Evolutionary conservation across 441 rosid species (phyloP), one percentile per base, ranked within the genome.

Genomic region (Hura crepitans): DNA sequence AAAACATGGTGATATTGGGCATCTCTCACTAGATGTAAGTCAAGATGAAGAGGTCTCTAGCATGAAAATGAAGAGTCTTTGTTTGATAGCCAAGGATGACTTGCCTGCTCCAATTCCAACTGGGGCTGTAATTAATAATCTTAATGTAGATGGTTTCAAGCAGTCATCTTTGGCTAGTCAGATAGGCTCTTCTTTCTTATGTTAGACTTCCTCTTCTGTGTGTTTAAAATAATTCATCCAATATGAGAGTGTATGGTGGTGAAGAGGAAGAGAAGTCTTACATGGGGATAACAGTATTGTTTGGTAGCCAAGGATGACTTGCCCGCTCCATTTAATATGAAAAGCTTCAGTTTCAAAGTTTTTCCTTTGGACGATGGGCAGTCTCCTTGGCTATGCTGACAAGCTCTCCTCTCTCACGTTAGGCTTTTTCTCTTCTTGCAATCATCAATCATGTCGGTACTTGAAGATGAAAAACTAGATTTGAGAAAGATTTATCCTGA

Each of bases 231-330:
- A n/a, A n/a, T n/a, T n/a, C n/a, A n/a, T n/a, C n/a, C n/a, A n/a
- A n/a, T n/a, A n/a, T n/a, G n/a, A n/a, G n/a, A n/a, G 37, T 15
- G 8, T 28, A 35, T n/a, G 56, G 20, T 20, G 2, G 11, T 18
- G 27, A n/a, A 30, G 20, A 68, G 20, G 56, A 45, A 69, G 47
- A 33, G 35, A 49, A 49, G 74, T 10, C 74, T 57, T 45, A 18
- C 78, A 70, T 70, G 78, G 57, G 33, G 61, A 50, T 12, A 39
- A 75, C 59, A 70, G 22, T 50, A 55, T 43, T 49, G 56, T 75
- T 31, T 75, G 63, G 68, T 65, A 70, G 78, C 72, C 78, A 50
- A 75, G 78, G 68, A 70, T 65, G 74, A 75, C 62, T 75, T 75
- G 78, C 74, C 71, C 66, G 47, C 13, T 18, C 57, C 42, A 20